Evolutionary conservation across 257 asterid species (phyloP), one percentile per base, ranked within the genome.

Genomic region (Solanum tarijense): DNA sequence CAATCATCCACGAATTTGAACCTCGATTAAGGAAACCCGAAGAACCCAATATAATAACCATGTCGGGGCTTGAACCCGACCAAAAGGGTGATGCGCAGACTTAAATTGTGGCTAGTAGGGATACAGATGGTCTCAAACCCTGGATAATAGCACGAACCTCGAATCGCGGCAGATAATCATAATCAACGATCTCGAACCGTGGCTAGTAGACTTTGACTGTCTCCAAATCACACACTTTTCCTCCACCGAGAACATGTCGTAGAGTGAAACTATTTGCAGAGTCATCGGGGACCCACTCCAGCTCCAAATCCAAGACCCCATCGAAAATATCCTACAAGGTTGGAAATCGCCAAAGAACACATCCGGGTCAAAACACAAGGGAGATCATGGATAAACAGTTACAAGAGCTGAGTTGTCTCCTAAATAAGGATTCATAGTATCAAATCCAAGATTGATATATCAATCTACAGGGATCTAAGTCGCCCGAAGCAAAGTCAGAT

Each of bases 231-330:
- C 62, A 52, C n/a, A 52, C 0, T 16, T 52, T 18, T 52, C n/a
- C 3, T 52, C 4, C 62, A 52, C 0, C n/a, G 0, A 20, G 62
- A 6, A 52, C 60, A 52, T 52, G 9, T 1, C 23, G 0, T 52
- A 52, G n/a, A 6, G 62, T 0, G 3, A 52, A 52, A 52, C n/a
- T n/a, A 52, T 52, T 18, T 52, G 9, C 7, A 52, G 10, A 52
- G n/a, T 52, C n/a, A 52, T 18, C 3, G 2, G 10, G 62, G 62
- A 52, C n/a, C 62, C 9, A 18, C 62, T 52, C 62, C 10, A 52
- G 23, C n/a, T 16, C 62, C 62, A 52, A 52, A 52, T 18, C 62
- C 62, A 52, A 52, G 62, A 52, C 9, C n/a, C 62, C 3, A 52
- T 6, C n/a, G 0, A 52, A 18, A 52, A 52, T 52, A 52, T 3